Conservation (phyloP, 768 basidiomycete genomes). For the Phallus indusiatus region DNA sequence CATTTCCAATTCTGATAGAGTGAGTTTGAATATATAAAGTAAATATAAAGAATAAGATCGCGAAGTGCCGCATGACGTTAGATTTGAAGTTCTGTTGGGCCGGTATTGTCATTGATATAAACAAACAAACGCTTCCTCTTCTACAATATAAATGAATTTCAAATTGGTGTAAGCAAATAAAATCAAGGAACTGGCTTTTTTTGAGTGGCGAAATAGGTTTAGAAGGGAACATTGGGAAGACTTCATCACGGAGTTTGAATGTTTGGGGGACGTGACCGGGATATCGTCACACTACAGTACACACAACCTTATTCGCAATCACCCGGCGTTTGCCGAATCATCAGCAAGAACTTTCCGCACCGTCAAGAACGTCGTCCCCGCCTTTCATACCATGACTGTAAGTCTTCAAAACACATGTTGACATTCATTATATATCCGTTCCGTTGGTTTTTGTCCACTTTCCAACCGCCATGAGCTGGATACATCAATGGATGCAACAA, state of each 20-base stretch:
- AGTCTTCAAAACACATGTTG: background rate
- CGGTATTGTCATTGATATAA: no score
- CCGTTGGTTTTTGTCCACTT: background rate
- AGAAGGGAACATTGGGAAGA: no score
- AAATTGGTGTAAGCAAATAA: no score
- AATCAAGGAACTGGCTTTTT: no score
- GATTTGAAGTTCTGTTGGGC: no score
- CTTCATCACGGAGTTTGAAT: background rate
- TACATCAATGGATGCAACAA: background rate
- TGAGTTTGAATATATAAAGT: no score
- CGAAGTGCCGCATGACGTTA: no score
- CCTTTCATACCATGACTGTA: constrained; percentile 1
- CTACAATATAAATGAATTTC: no score
- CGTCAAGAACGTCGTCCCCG: constrained; percentile 8
- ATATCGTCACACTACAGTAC: background rate
- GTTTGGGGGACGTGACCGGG: background rate
- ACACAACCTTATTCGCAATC: background rate
- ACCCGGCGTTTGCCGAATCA: background rate
- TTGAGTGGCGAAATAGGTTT: no score
- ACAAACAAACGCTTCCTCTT: no score
- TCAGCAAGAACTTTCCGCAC: background rate
- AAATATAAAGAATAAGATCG: no score
- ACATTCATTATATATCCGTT: background rate
- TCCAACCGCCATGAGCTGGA: background rate
- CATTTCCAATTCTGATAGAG: no score